Evolutionary conservation across 139 green algal species (phyloP), one percentile per base, ranked within the genome.

Genomic region (Edaphochlamys debaryana): DNA sequence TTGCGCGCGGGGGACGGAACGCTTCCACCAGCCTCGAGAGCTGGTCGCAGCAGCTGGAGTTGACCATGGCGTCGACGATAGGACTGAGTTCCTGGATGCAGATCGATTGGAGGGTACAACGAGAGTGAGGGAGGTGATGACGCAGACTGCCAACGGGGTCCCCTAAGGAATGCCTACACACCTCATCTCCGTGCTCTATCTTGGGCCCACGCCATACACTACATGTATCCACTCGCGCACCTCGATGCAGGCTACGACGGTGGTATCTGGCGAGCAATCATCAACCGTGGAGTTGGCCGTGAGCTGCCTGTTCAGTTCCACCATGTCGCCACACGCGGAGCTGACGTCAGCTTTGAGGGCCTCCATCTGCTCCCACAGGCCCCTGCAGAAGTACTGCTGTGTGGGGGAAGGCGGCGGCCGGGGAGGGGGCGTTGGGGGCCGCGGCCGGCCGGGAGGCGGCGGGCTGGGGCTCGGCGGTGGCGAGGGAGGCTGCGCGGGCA

Each of bases 1-100:
- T 20, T 2, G 41, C 50, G 19, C 41, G 29, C 17, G 50, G 37
- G 34, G 73, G 73, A 32, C 73, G 32, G 52, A 80, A 80, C 20
- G 34, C 32, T 36, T 80, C 73, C 37, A 80, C 73, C 73, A 80
- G 23, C 23, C 36, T 13, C 23, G 52, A 13, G 0, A 80, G 73
- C 52, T 80, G 73, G 50, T 38, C 34, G 73, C 73, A 80, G 73
- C 73, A 80, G 17, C 13, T 32, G n/a, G 0, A 0, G 8, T 8
- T 3, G 17, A 80, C 52, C 50, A 80, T 42, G 52, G 37, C 50
- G 54, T 52, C 23, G 1, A 80, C 73, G 15, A 69, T 13, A 6
- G 73, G 73, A 0, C 9, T 13, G 3, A 62, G n/a, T 25, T 62
- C 69, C 45, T 78, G 69, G 1, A 70, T 4, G 15, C 15, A 9